Evolutionary conservation across 2,329 filamentous ascomycete genomes (phyloP), one percentile per base, ranked within the genome.

Genomic region (Phialophora chinensis): DNA sequence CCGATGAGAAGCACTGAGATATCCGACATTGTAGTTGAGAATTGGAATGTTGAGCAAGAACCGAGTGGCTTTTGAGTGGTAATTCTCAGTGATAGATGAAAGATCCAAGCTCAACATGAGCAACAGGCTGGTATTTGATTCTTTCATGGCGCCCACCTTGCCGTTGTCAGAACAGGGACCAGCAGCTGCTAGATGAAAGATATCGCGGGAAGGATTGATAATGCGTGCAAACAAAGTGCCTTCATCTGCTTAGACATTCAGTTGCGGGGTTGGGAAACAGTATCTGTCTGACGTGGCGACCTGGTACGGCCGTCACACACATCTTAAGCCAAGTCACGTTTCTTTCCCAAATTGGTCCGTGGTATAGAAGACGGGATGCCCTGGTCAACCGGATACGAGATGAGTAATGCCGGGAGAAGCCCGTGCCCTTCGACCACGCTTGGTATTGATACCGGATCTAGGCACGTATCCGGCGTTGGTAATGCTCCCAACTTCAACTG

Each of bases 1-100:
- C 56, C 56, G 23, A 65, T 60, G 31, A 65, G 20, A 23, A 65
- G 56, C 44, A 65, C 57, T 47, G 63, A 65, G n/a, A 56, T 38
- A 14, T 55, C 47, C 23, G 56, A 35, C 63, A 65, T 64, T 3
- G 42, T 50, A 17, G 5, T 38, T 25, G 47, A 17, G 4, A 20
- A 27, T 17, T 17, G 14, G 35, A 42, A 17, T 42, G 35, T 42
- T 42, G 35, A 42, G 35, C 35, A 42, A 2, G 35, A 42, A 17
- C 35, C 35, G 35, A 42, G 14, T 42, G 4, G 14, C 35, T 42
- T 42, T 17, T 42, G 20, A 53, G 10, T 54, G 23, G 10, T 7
- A 54, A 20, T 3, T 31, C 20, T 10, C 38, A 27, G 33, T 31
- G 38, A 14, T 20, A 27, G 58, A 53, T 20, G 47, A 17, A 38